Percentiles rank a stretch among this genome's conserved stretches.
Conservation (phyloP, 179 eudicot species). For the Heliamphora ciliata region DNA sequence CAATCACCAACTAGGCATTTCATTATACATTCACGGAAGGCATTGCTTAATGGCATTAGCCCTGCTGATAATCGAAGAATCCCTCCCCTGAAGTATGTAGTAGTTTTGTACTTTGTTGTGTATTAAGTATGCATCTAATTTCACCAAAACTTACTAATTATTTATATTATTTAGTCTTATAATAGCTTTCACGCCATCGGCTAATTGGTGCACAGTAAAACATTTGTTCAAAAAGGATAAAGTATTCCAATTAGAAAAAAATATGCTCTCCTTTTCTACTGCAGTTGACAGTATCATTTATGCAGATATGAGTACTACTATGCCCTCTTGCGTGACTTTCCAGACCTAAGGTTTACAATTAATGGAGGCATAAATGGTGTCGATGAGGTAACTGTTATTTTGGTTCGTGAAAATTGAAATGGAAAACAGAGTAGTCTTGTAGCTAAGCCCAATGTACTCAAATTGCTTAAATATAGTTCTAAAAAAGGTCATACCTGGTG, state of each 20-base stretch:
- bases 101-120: neutral
- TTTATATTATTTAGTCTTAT: neutral
- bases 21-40: slow-evolving; percentile 92
- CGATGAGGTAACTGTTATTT: slow-evolving; percentile 57
- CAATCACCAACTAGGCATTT: slow-evolving; percentile 93
- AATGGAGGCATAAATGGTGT: slow-evolving; percentile 86
- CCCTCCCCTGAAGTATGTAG: slow-evolving; percentile 85
- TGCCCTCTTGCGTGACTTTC: slow-evolving; percentile 89
- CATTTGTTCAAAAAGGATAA: neutral
- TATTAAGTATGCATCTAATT: neutral
- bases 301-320: slow-evolving; percentile 83
- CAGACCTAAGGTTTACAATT: slow-evolving; percentile 76
- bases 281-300: slow-evolving; percentile 16
- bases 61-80: slow-evolving; percentile 86
- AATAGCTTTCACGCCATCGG: neutral
- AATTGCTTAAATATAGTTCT: neutral
- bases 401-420: neutral
- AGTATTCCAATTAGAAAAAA: neutral
- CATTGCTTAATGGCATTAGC: slow-evolving; percentile 89
- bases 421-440: neutral
- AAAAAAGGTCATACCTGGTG: neutral
- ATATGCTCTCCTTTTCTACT: neutral
- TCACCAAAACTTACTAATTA: neutral
- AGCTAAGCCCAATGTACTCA: slow-evolving; percentile 1
- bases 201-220: neutral